Percentiles rank a stretch among this genome's conserved stretches.
These are phyloP conservation scores for Arthrinium puccinioides DNA, from an alignment of 2,329 filamentous ascomycete species.

Conservation along the genomic window DNA sequence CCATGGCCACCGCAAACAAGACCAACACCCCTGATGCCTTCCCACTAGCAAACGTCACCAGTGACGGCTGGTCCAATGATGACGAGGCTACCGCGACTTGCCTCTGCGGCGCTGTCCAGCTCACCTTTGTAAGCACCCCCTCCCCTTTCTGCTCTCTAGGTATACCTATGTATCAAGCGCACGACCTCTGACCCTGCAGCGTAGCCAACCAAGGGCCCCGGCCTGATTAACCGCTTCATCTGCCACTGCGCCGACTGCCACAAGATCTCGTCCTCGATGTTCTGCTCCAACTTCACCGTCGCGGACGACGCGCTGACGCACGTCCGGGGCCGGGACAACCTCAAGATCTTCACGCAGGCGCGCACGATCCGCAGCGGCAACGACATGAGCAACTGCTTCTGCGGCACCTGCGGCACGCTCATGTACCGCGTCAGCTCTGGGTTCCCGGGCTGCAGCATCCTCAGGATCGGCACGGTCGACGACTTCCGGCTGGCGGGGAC, in stretches of 20 bases:
- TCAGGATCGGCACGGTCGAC: conserved; percentile 54
- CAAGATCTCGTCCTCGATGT: conserved; percentile 57
- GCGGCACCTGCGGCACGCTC: conserved; percentile 49
- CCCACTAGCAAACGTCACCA: no score
- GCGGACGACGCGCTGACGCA: conserved; percentile 35
- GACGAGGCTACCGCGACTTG: conserved; percentile 49
- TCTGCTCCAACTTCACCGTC: conserved; percentile 50
- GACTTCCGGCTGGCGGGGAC: conserved; percentile 52
- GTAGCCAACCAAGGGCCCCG: conserved; percentile 36
- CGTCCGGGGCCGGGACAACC: conserved; percentile 41
- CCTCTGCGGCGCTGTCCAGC: conserved; percentile 48
- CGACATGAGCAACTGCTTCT: conserved; percentile 57
- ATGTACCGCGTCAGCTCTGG: conserved; percentile 46
- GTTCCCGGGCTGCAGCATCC: conserved; percentile 38
- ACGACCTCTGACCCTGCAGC: no score
- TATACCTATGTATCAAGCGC: no score
- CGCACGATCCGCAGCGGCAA: conserved; percentile 39
- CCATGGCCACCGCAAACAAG: no score
- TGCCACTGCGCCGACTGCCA: conserved; percentile 56
- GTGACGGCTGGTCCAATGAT: conserved; percentile 38
- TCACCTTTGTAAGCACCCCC: conserved; percentile 42
- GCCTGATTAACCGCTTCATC: conserved; percentile 43
- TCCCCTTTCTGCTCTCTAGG: no score
- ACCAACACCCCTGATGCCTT: no score
- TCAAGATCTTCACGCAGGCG: conserved; percentile 43